Evolutionary conservation across 768 basidiomycete genomes (phyloP).

Genomic region (Calocybe cyanea): DNA sequence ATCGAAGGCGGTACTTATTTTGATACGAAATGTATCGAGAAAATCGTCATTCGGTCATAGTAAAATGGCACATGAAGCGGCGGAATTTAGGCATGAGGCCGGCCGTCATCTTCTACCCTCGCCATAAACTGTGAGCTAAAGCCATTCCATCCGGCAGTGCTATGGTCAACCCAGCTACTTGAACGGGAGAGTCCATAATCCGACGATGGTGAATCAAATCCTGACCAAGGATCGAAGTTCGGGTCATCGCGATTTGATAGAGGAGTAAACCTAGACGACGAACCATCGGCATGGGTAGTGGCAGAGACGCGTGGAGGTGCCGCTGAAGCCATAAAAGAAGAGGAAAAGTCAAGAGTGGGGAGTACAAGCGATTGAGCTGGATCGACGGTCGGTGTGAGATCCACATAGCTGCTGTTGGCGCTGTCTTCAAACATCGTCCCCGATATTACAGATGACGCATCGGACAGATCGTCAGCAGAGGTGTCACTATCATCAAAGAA

Average conservation of each 20-base stretch:
- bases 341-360: slow-evolving; percentile 74
- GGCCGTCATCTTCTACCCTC: slow-evolving; percentile 5
- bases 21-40: too few relatives aligned
- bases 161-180: slow-evolving; percentile 24
- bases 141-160: slow-evolving; percentile 32
- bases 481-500: slow-evolving; percentile 22
- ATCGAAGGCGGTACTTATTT: too few relatives aligned
- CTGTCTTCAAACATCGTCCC: slow-evolving; percentile 16
- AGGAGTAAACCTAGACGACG: background rate
- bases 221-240: slow-evolving; percentile 30
- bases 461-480: slow-evolving; percentile 23
- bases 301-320: slow-evolving; percentile 10
- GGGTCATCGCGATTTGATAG: slow-evolving; percentile 14
- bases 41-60: background rate
- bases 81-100: background rate
- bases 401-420: slow-evolving; percentile 11
- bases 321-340: slow-evolving; percentile 31
- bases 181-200: slow-evolving; percentile 14
- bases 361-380: slow-evolving; percentile 67
- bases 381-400: slow-evolving; percentile 32
- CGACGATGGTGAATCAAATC: slow-evolving; percentile 16
- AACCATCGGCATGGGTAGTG: background rate
- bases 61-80: background rate
- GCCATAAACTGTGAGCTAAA: slow-evolving; percentile 36
- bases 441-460: slow-evolving; percentile 27